Base-by-base conservation (phyloP, 805 yeast genomes). In the Clavispora santaluciae region DNA sequence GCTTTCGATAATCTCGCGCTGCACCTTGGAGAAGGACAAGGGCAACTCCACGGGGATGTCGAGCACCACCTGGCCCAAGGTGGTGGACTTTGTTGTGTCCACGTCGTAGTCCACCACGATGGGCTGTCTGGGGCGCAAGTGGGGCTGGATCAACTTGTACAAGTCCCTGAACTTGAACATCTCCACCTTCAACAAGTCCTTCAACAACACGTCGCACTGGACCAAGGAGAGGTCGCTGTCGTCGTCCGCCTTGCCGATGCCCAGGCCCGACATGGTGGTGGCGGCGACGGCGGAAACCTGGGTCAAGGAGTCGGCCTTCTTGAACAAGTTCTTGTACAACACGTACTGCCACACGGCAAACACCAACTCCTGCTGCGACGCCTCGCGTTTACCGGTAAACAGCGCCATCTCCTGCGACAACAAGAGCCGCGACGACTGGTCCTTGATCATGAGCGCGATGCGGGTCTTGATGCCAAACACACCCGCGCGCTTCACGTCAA, bases 401-500 rank as follows among this genome's bases (percentile, higher is more conserved):
- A 76, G 73, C 4, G 90, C 70, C 60, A 93, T 64, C 21, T 56
- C 81, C 9, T 81, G 78, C 15, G 85, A 75, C 33, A 88, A 73
- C 53, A 75, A 76, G 41, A 83, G 73, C 50, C 75, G 76, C 31
- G 81, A 75, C 6, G 95, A 86, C 45, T 74, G 78, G 53, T 83
- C 86, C 55, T 85, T 86, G 62, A 88, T 82, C 64, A 49, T 74
- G 41, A 93, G 73, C 4, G 88, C 85, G 41, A 93, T 81, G 41
- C 78, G 78, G 37, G 86, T 78, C 34, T 76, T 72, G 36, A 90
- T 54, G 44, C 63, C 61, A 48, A 59, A 66, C 9, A 66, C 55
- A 2, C 98, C 98, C 13, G 75, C 68, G 54, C 99, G 78, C 55
- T 84, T 84, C 41, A 93, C 77, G 57, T 90, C 97, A 42, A 93